These are phyloP conservation scores for Populus tremula DNA, from an alignment of 345 rosid species.

Conservation along the genomic window DNA sequence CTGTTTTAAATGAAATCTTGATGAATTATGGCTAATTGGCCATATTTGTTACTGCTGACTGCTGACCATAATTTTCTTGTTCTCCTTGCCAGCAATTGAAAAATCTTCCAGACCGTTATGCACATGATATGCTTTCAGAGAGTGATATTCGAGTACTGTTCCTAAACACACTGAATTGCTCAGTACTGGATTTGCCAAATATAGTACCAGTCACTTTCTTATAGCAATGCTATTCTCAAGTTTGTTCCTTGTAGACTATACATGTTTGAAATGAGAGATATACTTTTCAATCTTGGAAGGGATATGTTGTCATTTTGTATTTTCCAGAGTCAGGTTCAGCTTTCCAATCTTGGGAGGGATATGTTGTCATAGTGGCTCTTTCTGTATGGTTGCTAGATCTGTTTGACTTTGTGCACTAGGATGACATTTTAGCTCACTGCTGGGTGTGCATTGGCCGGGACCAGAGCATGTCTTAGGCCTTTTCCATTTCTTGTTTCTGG, in stretches of 20 bases:
- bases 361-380: neutral
- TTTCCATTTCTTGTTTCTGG: neutral
- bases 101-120: constrained; percentile 61
- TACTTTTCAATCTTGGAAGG: neutral
- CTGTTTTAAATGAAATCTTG: neutral
- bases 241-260: neutral
- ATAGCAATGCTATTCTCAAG: neutral
- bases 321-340: neutral
- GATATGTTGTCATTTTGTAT: neutral
- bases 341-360: neutral
- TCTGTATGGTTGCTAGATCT: neutral
- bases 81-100: constrained; percentile 53
- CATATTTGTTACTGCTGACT: constrained; percentile 7
- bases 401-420: neutral
- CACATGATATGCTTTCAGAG: constrained; percentile 77
- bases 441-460: no score
- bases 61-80: constrained; percentile 18
- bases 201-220: neutral
- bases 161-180: neutral
- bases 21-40: neutral
- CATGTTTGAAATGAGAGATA: neutral
- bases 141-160: constrained; percentile 67
- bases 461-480: no score
- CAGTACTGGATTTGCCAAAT: constrained; percentile 8
- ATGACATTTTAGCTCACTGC: neutral